Conservation (phyloP, 192 early-diverging fungal genomes). For the Borealophlyctis nickersoniae region DNA sequence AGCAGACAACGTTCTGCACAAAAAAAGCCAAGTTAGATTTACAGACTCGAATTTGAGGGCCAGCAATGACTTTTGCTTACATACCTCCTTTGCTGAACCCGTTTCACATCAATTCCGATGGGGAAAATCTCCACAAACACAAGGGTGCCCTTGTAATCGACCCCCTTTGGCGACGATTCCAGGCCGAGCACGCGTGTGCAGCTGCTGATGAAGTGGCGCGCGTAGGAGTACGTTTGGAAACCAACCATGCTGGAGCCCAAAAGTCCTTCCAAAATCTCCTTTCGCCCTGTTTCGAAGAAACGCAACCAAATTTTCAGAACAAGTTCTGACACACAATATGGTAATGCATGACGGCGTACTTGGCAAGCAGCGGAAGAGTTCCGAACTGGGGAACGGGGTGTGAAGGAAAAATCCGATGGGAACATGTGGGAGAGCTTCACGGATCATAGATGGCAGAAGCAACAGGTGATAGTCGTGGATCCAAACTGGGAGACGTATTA, state of each 20-base stretch:
- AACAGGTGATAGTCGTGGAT: constrained; percentile 61
- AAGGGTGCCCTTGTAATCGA: constrained; percentile 73
- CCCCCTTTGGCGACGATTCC: constrained; percentile 86
- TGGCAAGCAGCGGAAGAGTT: constrained; percentile 59
- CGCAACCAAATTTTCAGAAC: not conserved
- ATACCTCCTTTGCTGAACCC: constrained; percentile 52
- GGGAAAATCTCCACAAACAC: constrained; percentile 89
- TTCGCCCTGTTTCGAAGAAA: constrained; percentile 48
- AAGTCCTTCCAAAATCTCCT: constrained; percentile 80
- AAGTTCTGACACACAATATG: not conserved
- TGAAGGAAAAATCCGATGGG: constrained; percentile 59
- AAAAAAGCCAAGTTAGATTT: not conserved
- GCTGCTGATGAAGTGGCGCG: constrained; percentile 83
- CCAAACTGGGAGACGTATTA: constrained; percentile 41
- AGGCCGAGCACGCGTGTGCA: constrained; percentile 93
- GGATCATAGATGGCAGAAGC: constrained; percentile 44
- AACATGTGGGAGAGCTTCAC: constrained; percentile 38
- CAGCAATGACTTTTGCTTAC: too few relatives aligned
- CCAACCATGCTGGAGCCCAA: constrained; percentile 91
- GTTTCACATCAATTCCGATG: constrained; percentile 91
- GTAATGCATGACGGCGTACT: too few relatives aligned
- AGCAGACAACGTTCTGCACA: constrained; percentile 51
- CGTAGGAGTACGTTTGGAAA: constrained; percentile 96
- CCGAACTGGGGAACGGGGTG: constrained; percentile 56
- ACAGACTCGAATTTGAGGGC: too few relatives aligned